Percentiles rank a stretch among this genome's conserved stretches.
These are phyloP conservation scores for Physcomitrellopsis africana DNA, from an alignment of 225 moss, liverwort and hornwort genomes.

Conservation along the genomic window DNA sequence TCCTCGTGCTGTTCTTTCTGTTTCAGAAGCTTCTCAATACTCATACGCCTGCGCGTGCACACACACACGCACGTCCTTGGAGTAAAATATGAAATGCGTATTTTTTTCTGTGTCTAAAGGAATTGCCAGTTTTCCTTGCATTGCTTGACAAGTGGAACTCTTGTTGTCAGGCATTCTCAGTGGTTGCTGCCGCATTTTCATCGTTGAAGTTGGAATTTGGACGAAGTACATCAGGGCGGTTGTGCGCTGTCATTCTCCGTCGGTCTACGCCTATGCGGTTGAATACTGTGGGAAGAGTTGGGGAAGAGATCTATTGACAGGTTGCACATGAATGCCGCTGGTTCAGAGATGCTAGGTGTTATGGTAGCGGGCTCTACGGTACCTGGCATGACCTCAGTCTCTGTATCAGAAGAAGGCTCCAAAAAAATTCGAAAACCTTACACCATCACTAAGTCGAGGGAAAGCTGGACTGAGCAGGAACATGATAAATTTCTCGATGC, in stretches of 20 bases:
- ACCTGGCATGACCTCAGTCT: conserved; percentile 58
- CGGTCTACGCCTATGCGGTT: neutral
- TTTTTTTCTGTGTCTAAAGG: conserved; percentile 21
- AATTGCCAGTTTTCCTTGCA: neutral
- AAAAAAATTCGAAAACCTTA: conserved; percentile 98
- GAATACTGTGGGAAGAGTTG: neutral
- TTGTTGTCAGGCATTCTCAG: neutral
- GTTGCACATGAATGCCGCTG: conserved; percentile 52
- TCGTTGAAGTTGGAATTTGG: neutral
- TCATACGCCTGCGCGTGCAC: too few species aligned
- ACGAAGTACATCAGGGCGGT: neutral
- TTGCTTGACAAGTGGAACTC: neutral
- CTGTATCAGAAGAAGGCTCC: conserved; percentile 78
- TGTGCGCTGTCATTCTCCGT: neutral
- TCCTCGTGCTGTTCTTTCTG: too few species aligned
- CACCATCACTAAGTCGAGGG: conserved; percentile 97
- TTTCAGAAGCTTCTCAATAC: neutral
- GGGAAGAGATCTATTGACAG: conserved; percentile 11
- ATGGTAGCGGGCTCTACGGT: conserved; percentile 52
- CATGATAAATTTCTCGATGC: conserved; percentile 99
- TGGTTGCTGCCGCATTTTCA: neutral
- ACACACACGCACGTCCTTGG: neutral
- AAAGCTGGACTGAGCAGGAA: conserved; percentile 99
- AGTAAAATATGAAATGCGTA: conserved; percentile 15
- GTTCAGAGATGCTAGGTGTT: conserved; percentile 64